Conservation (phyloP, 73 alveolate genomes). For the Tetrahymena elliotti region DNA sequence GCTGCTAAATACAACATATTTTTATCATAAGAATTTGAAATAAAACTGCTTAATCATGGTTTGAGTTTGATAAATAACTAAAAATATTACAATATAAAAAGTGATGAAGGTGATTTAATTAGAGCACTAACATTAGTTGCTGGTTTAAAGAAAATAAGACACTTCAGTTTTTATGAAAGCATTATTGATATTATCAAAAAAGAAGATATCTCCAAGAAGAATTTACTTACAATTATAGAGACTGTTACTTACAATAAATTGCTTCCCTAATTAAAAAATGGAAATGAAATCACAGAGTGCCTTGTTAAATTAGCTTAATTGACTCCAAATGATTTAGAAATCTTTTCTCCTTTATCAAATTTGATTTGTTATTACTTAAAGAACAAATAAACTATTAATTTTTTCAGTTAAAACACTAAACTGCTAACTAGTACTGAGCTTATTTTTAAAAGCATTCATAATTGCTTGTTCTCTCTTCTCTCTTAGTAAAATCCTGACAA, state of each 20-base stretch:
- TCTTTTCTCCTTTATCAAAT: background rate
- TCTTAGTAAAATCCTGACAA: background rate
- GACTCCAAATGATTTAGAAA: background rate
- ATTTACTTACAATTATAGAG: background rate
- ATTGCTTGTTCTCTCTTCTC: background rate
- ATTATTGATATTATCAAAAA: background rate
- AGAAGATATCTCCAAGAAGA: background rate
- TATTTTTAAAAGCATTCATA: background rate
- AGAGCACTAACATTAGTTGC: background rate
- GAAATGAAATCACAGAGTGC: background rate
- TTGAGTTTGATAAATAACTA: background rate
- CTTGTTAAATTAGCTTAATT: background rate
- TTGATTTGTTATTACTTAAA: background rate
- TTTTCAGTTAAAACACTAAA: background rate
- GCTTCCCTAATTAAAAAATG: background rate
- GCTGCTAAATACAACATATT: background rate
- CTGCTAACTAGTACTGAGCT: background rate
- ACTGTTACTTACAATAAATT: background rate
- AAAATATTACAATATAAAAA: background rate
- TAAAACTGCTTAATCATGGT: background rate
- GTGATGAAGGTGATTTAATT: background rate
- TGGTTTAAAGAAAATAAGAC: background rate
- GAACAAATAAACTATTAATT: background rate
- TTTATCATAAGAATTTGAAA: background rate
- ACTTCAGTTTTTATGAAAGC: background rate